Evolutionary conservation across 1,139 yeast genomes (phyloP).

Genomic region (Zygosaccharomyces pseudobailii): DNA sequence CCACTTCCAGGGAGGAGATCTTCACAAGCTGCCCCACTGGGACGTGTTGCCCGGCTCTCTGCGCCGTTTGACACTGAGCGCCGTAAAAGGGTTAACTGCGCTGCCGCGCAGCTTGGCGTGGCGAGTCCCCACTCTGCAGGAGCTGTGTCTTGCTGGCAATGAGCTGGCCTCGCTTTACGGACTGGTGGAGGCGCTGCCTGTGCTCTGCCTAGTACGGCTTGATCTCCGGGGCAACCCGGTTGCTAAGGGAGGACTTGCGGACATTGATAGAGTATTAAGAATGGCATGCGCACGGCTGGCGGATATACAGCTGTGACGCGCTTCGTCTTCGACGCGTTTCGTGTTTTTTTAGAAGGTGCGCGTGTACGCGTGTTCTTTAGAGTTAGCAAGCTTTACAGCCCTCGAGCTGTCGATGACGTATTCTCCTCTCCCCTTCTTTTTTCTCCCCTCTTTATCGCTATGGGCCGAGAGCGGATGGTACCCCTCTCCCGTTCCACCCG

Average conservation of each 20-base stretch:
- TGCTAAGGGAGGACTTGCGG: not conserved
- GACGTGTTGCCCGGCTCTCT: conserved; percentile 8
- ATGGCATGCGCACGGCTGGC: conserved; percentile 7
- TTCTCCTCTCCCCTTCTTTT: not conserved
- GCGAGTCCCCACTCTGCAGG: conserved; percentile 9
- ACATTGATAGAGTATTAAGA: conserved; percentile 1
- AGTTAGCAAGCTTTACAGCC: not conserved
- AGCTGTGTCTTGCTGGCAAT: conserved; percentile 8
- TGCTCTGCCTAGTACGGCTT: conserved; percentile 6
- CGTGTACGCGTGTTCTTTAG: too few relatives aligned
- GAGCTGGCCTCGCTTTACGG: conserved; percentile 9
- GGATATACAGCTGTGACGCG: conserved; percentile 1
- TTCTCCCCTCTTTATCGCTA: not conserved
- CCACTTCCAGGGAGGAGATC: conserved; percentile 5
- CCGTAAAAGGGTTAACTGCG: conserved; percentile 6
- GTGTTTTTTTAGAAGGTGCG: not conserved
- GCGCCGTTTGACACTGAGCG: conserved; percentile 4
- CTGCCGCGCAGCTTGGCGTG: conserved; percentile 7
- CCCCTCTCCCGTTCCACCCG: not conserved
- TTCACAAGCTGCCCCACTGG: conserved; percentile 8
- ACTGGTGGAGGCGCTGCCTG: conserved; percentile 9
- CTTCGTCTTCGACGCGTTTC: not conserved
- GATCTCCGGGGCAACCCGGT: conserved; percentile 9
- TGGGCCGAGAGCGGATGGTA: not conserved
- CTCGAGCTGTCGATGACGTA: not conserved